Conservation (phyloP, 768 basidiomycete genomes). For the Rhodotorula sphaerocarpa region DNA sequence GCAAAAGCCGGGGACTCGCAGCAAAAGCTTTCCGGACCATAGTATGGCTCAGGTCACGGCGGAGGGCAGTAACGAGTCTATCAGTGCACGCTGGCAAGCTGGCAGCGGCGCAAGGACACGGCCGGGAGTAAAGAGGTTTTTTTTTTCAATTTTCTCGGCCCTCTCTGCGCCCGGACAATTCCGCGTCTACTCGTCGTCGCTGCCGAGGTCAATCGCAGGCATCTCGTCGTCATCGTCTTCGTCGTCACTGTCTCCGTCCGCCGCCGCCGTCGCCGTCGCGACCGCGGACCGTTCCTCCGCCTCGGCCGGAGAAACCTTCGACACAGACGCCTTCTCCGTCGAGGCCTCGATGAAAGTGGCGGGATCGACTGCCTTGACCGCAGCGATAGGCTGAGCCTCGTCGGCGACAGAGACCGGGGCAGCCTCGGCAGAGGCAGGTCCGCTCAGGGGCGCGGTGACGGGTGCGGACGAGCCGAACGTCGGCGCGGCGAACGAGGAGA, state of each 20-base stretch:
- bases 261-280: not conserved
- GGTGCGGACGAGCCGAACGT: conserved; percentile 11
- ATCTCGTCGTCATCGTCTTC: conserved; percentile 30
- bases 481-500: conserved; percentile 20
- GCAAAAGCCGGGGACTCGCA: not conserved
- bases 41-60: too few species aligned
- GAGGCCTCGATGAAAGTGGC: not conserved
- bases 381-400: not conserved
- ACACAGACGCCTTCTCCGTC: too few species aligned
- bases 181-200: conserved; percentile 24
- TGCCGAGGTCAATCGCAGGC: conserved; percentile 27
- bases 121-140: too few species aligned
- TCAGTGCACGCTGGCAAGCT: too few species aligned
- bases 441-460: not conserved
- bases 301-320: not conserved
- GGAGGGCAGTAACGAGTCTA: too few species aligned
- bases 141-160: too few species aligned
- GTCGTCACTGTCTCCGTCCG: conserved; percentile 11
- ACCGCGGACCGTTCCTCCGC: too few species aligned
- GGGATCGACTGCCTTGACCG: not conserved
- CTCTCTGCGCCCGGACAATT: too few species aligned
- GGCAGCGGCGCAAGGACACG: too few species aligned
- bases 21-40: too few species aligned
- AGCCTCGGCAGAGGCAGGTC: not conserved
- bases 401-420: not conserved